Base-by-base conservation (phyloP, 306 rosid genomes). In the Trichosanthes truncata region DNA sequence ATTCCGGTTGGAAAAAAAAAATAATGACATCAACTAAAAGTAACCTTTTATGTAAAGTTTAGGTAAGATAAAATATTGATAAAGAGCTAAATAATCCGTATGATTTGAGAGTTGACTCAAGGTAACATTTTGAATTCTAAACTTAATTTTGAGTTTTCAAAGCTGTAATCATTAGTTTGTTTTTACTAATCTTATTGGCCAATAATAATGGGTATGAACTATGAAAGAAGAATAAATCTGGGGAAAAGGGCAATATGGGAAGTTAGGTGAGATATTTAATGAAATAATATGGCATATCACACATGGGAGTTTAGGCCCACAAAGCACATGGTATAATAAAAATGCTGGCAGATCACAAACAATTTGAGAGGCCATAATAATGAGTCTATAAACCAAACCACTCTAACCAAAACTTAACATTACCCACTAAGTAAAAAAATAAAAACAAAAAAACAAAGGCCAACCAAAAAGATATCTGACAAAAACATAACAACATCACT, bases 401-500 rank as follows among this genome's bases (percentile, higher is more conserved):
- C 76, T 69, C 3, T 18, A 35, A 57, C 80, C 72, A 56, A 59
- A 77, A 40, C 67, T 41, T 11, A 14, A 76, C 79, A 36, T 41
- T 56, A 15, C 12, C 41, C 78, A 73, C 43, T 73, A 77, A 41
- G 76, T 21, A 4, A 33, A 77, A 25, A 38, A 25, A n/a, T 7
- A 18, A 49, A 31, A 9, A 40, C 7, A 10, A 18, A n/a, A 51
- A 17, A 3, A 17, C 40, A 29, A 43, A 49, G 40, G 29, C 38
- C 40, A 74, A 74, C 38, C 40, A 74, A 74, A 12, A 14, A 56
- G 33, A 29, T 29, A 55, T 71, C 31, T 74, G 41, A 80, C 76
- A 74, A 57, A 9, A 26, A 29, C 40, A 67, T 46, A 21, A 84
- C 88, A 84, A 87, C 97, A 91, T 94, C 91, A 85, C 97, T 73